phyloP scores from a whole-genome alignment of 2,329 filamentous ascomycete genomes.

The Nigrospora sphaerica region DNA sequence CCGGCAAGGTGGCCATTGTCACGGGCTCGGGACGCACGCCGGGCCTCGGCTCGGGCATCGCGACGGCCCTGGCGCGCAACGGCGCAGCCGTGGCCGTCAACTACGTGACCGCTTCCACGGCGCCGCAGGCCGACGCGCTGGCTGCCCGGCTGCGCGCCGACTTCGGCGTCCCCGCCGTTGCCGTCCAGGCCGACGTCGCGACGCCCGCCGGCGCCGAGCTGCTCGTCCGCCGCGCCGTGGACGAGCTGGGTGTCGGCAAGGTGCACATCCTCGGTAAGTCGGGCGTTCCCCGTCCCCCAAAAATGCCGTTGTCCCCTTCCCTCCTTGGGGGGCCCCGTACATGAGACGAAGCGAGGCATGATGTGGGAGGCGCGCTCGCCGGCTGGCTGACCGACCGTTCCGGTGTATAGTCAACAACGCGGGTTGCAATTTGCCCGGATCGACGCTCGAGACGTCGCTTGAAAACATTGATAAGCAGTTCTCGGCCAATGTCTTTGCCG shows the following conservation, averaged over 20 bases:
- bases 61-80: constrained; percentile 12
- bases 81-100: constrained; percentile 14
- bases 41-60: constrained; percentile 26
- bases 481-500: constrained; percentile 16
- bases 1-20: constrained; percentile 26
- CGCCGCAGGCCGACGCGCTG: constrained; percentile 7
- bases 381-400: no score
- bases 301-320: constrained; percentile 7
- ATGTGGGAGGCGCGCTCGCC: no score
- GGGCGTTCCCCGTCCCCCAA: background rate
- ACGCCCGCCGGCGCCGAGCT: constrained; percentile 14
- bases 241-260: constrained; percentile 11
- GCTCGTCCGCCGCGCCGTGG: constrained; percentile 17
- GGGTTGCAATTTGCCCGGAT: no score
- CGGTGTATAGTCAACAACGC: no score
- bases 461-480: constrained; percentile 10
- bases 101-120: constrained; percentile 11
- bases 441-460: no score
- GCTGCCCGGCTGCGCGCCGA: constrained; percentile 6
- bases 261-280: constrained; percentile 21
- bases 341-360: no score
- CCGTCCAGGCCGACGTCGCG: constrained; percentile 15
- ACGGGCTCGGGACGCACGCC: constrained; percentile 26
- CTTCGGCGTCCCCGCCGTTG: constrained; percentile 6
- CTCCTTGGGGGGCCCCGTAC: constrained; percentile 9